Conservation (phyloP, 1,284 basidiomycete species). For the Calocybe gambosa region DNA sequence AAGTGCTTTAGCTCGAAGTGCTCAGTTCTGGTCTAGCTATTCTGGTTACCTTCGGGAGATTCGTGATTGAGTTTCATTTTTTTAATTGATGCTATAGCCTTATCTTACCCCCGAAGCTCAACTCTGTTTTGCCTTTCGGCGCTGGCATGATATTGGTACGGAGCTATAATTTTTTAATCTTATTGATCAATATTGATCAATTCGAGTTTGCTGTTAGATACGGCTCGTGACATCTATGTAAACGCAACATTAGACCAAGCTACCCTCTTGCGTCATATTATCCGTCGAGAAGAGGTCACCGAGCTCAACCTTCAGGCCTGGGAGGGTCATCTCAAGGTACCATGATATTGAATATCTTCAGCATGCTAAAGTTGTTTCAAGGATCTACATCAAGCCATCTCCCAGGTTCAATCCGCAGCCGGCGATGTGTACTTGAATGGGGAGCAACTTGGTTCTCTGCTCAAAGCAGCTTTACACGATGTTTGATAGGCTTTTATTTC, state of each 20-base stretch:
- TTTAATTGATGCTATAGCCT: slow-evolving; percentile 7
- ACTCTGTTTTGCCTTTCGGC: slow-evolving; percentile 65
- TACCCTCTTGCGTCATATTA: slow-evolving; percentile 41
- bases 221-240: slow-evolving; percentile 59
- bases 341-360: not conserved
- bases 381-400: slow-evolving; percentile 19
- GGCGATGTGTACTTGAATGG: slow-evolving; percentile 5
- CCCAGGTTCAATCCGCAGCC: slow-evolving; percentile 11
- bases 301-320: slow-evolving; percentile 17
- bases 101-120: slow-evolving; percentile 42
- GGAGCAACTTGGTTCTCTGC: slow-evolving; percentile 2
- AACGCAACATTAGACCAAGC: slow-evolving; percentile 59
- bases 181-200: not conserved
- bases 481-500: slow-evolving; percentile 2
- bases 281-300: slow-evolving; percentile 35
- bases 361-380: slow-evolving; percentile 5
- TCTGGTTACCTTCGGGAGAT: slow-evolving; percentile 75
- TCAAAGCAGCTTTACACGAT: slow-evolving; percentile 9
- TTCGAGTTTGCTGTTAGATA: slow-evolving; percentile 37
- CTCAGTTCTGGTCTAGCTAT: slow-evolving; percentile 79
- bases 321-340: slow-evolving; percentile 19
- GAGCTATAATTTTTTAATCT: slow-evolving; percentile 2
- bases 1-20: slow-evolving; percentile 67
- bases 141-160: slow-evolving; percentile 66
- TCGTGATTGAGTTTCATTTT: slow-evolving; percentile 37